Evolutionary conservation across 1,284 basidiomycete genomes (phyloP), one percentile per base, ranked within the genome.

Genomic region (Hypsizygus ulmarius): DNA sequence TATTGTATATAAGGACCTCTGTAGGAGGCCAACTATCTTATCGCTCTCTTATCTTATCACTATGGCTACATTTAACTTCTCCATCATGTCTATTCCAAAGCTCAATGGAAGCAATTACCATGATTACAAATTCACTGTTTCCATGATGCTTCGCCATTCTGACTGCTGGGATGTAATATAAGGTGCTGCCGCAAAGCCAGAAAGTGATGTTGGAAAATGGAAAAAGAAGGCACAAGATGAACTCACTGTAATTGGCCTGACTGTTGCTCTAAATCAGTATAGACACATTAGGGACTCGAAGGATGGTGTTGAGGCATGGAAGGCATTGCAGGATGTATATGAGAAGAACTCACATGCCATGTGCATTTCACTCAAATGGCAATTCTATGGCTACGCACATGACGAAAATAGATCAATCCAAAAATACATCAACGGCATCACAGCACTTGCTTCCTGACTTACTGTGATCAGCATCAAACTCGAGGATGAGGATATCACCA

Each of bases 81-180:
- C 19, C 11, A 3, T 38, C 14, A 16, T 5, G 12, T 38, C 36
- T 10, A 14, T 36, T 15, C 45, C 21, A 11, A 44, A 39, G 18
- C 42, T 44, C 15, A 29, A 46, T 33, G 44, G 44, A 29, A 47
- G 14, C 18, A 41, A 11, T 15, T 57, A 57, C 40, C 39, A 57
- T 15, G 51, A 53, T 43, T 58, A 54, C 52, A 58, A 56, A 45
- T 58, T 58, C 38, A 52, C 50, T 2, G 39, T 58, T 28, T 43
- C 30, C 6, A 56, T 58, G 47, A 45, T 51, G 14, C 32, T 58
- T 10, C 47, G 41, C 11, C 42, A 32, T 3, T 36, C 37, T 3
- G 50, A 44, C 33, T 43, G 49, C 38, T 50, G 47, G 50, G 48
- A 50, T n/a, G 21, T 56, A 3, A 12, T 39, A 28, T 32, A 12